Evolutionary conservation across 306 rosid species (phyloP).

Genomic region (Quillaja saponaria): DNA sequence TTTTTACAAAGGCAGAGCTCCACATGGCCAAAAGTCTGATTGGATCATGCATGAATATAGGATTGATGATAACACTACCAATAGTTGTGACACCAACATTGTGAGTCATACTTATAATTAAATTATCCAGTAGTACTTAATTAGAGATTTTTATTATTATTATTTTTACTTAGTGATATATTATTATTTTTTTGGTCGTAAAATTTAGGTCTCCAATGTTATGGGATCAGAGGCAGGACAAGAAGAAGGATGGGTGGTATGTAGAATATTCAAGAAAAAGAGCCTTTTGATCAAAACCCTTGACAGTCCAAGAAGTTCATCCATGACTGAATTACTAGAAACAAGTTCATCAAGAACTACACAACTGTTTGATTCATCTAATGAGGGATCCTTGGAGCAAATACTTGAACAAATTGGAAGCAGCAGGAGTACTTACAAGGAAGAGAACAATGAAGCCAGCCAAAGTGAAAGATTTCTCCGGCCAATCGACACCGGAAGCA

Average conservation of each 20-base stretch:
- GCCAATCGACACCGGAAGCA: slow-evolving; percentile 22
- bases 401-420: slow-evolving; percentile 68
- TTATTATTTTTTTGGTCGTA: not conserved
- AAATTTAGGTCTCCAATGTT: slow-evolving; percentile 44
- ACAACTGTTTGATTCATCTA: slow-evolving; percentile 50
- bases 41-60: slow-evolving; percentile 99
- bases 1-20: slow-evolving; percentile 93
- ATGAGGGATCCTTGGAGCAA: slow-evolving; percentile 72
- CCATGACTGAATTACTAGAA: slow-evolving; percentile 1
- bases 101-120: no score
- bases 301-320: slow-evolving; percentile 51
- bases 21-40: slow-evolving; percentile 88
- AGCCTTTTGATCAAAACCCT: slow-evolving; percentile 64
- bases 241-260: slow-evolving; percentile 98
- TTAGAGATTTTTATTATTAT: no score
- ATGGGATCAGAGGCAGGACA: slow-evolving; percentile 56
- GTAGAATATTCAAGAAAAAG: slow-evolving; percentile 92
- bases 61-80: slow-evolving; percentile 60
- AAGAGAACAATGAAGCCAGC: slow-evolving; percentile 46
- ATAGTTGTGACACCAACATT: slow-evolving; percentile 28
- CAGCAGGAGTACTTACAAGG: slow-evolving; percentile 46
- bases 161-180: no score
- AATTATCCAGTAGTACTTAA: no score
- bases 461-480: slow-evolving; percentile 31
- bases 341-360: slow-evolving; percentile 42